Evolutionary conservation across 495 filamentous ascomycete genomes (phyloP), one percentile per base, ranked within the genome.

Genomic region (Cetradonia linearis): DNA sequence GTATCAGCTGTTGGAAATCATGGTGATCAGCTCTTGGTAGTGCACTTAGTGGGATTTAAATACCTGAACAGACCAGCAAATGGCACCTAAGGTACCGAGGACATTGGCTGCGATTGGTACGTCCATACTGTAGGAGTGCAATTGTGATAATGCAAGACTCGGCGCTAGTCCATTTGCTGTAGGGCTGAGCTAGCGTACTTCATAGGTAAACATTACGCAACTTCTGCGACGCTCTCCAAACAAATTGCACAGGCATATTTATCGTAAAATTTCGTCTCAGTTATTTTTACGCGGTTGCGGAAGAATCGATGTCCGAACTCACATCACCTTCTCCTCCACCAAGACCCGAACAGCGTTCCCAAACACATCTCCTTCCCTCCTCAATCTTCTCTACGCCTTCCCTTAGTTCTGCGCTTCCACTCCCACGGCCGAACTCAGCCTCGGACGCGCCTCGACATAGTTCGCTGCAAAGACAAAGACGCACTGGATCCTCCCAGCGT

Each of bases 41-140:
- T 9, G 25, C 14, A 14, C 25, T 28, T 44, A n/a, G 2, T 13
- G 20, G 37, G 23, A 33, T 20, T 44, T 20, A n/a, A 11, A 7
- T 60, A 60, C 58, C 47, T 86, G 69, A 7, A 82, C 69, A 38
- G 77, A 81, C 80, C 80, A 83, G 66, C 78, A 80, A 2, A 78
- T 66, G 18, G 63, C 59, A 23, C 60, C 63, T 8, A 61, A 55
- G 31, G 56, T 57, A 46, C 55, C 56, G 42, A 60, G 59, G 8
- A 62, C 47, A 16, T 62, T 65, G 18, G 56, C 60, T 59, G 60
- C 47, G 8, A 59, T 25, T 58, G 63, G 63, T 18, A 60, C 36
- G 13, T 60, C 14, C 58, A 60, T 60, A 18, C 30, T 54, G 30
- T 30, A 36, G 7, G 28, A 9, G 7, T 23, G 18, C n/a, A 14